Evolutionary conservation across 495 filamentous ascomycete species (phyloP), one percentile per base, ranked within the genome.

Genomic region (Lasiosphaeris hirsuta): DNA sequence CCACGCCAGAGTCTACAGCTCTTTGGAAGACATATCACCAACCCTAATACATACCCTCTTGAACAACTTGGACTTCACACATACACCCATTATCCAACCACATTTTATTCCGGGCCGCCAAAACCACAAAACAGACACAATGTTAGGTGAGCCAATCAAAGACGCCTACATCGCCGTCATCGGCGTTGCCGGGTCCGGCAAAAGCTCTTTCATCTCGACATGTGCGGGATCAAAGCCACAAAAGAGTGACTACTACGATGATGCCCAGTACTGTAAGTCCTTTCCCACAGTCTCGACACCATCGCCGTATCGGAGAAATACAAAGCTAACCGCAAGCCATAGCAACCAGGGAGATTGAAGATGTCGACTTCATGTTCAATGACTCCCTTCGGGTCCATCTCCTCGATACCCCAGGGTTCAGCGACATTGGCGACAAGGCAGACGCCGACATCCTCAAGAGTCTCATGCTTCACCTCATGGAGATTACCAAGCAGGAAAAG

Each of bases 401-500:
- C 1, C 51, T 80, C 8, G 74, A 76, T 37, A 73, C 70, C 1
- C 68, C 75, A 7, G 72, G 74, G 1, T 75, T 76, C 18, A 62
- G 75, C 23, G 72, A 76, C 42, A 72, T 65, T 3, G 59, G 23
- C 17, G 50, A 55, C 30, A 63, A 47, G 23, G 44, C 61, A 14
- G 72, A 78, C 36, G 47, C 51, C 3, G 64, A 75, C 7, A 61
- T 78, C 5, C 62, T 78, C 14, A 30, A 53, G 3, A 56, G 69
- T 11, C 70, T 78, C 10, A 59, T 66, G 0, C 37, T 36, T 5
- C 45, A 59, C 18, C 45, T 78, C 0, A 38, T 54, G 1, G 45
- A 30, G 0, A 23, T 50, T 7, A 56, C 48, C 10, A 42, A 37
- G 11, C 36, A 55, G 4, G 11, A 51, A 0, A 51, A 57, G 6